phyloP scores from a whole-genome alignment of 495 filamentous ascomycete species.

The Beverwykella pulmonaria region DNA sequence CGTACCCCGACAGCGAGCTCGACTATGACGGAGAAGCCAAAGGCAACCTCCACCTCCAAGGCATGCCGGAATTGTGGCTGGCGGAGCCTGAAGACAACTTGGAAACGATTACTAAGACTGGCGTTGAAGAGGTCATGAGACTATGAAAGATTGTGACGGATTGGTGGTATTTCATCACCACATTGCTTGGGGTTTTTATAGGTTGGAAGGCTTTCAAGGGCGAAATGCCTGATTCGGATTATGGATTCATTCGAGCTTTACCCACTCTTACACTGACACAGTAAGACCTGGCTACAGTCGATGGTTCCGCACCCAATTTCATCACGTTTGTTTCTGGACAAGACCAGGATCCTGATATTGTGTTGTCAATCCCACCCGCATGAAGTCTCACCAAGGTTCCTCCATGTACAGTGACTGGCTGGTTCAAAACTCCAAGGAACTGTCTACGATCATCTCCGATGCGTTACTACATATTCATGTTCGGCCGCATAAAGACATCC shows the following conservation, averaged over 20 bases:
- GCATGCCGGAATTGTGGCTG: conserved; percentile 25
- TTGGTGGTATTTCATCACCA: background rate
- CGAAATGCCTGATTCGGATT: background rate
- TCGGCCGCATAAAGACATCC: too few species aligned
- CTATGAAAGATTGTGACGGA: background rate
- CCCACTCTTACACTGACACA: background rate
- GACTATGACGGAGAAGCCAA: conserved; percentile 20
- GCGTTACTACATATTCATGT: too few species aligned
- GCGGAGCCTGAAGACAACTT: conserved; percentile 21
- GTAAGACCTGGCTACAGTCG: background rate
- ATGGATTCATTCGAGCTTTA: background rate
- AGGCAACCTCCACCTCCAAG: conserved; percentile 5
- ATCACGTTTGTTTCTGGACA: background rate
- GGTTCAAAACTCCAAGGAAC: background rate
- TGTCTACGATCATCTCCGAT: background rate
- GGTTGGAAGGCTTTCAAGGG: conserved; percentile 1
- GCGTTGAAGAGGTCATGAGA: conserved; percentile 37
- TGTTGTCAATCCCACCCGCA: background rate
- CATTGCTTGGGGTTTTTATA: background rate
- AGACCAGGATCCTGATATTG: background rate
- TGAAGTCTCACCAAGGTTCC: background rate
- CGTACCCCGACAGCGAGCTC: conserved; percentile 20
- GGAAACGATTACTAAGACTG: conserved; percentile 30
- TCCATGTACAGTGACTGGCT: background rate
- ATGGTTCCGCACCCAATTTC: background rate